Evolutionary conservation across 2,329 filamentous ascomycete genomes (phyloP).

Genomic region (Hypoxylon sp.): DNA sequence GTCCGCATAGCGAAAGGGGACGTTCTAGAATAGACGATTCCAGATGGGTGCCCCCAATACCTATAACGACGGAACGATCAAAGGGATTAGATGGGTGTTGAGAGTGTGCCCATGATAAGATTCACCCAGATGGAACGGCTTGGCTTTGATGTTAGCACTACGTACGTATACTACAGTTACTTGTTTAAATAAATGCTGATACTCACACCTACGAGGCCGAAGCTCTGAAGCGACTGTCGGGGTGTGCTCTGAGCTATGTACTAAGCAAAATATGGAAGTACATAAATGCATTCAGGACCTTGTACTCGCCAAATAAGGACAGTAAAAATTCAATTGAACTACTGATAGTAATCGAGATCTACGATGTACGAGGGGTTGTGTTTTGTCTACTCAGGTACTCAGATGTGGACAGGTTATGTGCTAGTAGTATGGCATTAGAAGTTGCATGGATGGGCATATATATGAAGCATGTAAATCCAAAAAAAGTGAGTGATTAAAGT

Average conservation of each 20-base stretch:
- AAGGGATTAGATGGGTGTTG: background rate
- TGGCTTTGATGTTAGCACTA: background rate
- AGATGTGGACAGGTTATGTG: background rate
- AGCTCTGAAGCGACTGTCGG: background rate
- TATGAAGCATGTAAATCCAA: background rate
- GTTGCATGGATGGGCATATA: background rate
- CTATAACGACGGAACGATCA: background rate
- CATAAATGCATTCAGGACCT: too few relatives aligned
- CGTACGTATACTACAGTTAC: background rate
- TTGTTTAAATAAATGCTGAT: background rate
- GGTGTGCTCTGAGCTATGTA: background rate
- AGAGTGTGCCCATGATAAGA: background rate
- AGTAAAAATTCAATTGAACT: background rate
- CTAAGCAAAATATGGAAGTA: too few relatives aligned
- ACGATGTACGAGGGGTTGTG: background rate
- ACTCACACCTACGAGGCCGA: background rate
- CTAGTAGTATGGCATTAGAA: background rate
- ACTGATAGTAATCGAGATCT: background rate
- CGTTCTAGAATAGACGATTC: background rate
- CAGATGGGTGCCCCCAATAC: background rate
- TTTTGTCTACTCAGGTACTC: background rate
- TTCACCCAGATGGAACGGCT: background rate
- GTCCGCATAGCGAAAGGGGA: background rate
- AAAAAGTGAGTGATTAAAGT: background rate
- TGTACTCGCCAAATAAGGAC: background rate